Conservation (phyloP, 116 monocot genomes). For the Trichopus zeylanicus region DNA sequence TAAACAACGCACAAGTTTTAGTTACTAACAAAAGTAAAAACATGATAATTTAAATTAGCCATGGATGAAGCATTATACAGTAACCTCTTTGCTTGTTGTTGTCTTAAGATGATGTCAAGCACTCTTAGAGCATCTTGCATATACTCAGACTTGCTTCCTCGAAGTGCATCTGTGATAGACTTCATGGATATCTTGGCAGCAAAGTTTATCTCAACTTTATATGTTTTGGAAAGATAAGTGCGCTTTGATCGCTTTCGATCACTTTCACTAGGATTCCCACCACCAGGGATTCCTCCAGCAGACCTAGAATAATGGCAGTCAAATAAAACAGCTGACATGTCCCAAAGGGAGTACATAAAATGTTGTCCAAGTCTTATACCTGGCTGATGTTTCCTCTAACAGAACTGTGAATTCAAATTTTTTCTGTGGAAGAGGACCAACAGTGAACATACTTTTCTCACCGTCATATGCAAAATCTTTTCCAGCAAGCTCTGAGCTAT, state of each 20-base stretch:
- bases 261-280: slow-evolving; percentile 25
- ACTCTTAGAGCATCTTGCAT: slow-evolving; percentile 59
- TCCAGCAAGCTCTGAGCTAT: slow-evolving; percentile 51
- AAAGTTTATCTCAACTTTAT: slow-evolving; percentile 50
- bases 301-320: slow-evolving; percentile 17
- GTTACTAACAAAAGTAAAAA: not conserved
- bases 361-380: slow-evolving; percentile 18
- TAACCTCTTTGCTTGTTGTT: slow-evolving; percentile 71
- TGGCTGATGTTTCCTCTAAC: slow-evolving; percentile 48
- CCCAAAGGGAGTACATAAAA: too few relatives aligned
- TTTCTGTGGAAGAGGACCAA: slow-evolving; percentile 60
- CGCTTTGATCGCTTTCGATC: slow-evolving; percentile 43
- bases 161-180: slow-evolving; percentile 32
- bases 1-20: not conserved
- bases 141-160: slow-evolving; percentile 34
- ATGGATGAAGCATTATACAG: not conserved
- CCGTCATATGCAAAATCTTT: slow-evolving; percentile 82
- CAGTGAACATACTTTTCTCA: slow-evolving; percentile 62
- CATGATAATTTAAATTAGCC: not conserved
- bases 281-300: slow-evolving; percentile 22
- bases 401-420: slow-evolving; percentile 53
- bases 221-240: slow-evolving; percentile 25
- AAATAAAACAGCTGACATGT: too few relatives aligned
- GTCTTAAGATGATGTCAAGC: slow-evolving; percentile 66
- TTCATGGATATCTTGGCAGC: slow-evolving; percentile 49